Base-by-base conservation (phyloP, 768 basidiomycete species). In the Pisolithus tinctorius region DNA sequence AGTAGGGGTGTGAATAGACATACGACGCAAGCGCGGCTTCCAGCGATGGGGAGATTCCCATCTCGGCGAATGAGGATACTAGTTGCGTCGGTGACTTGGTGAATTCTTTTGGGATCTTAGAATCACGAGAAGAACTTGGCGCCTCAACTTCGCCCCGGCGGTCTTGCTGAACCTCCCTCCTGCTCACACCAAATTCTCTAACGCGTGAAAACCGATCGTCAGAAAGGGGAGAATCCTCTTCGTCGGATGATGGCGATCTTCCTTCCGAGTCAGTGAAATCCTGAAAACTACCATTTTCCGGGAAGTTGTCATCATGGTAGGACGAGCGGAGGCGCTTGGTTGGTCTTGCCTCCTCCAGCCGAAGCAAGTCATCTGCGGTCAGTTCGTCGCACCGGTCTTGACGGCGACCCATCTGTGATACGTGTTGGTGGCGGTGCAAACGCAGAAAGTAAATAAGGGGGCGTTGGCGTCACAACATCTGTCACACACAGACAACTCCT, bases 1-100 rank as follows among this genome's bases (percentile, higher is more conserved):
- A 0, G 95, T 97, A 0, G 95, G 94, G 2, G 67, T 63, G 36
- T 75, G 77, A 54, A 98, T 97, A 13, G 92, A 90, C 86, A 99
- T 93, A 34, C 79, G 76, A 29, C 69, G 70, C 48, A 98, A 98
- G 74, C 1, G 91, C 83, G 13, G 70, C 60, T 49, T 83, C 78
- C 31, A 99, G 73, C 3, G 73, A 62, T 2, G 73, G 52, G 0
- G 82, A 83, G 53, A 89, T 75, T 2, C 81, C 83, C 52, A 90
- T 70, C 2, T 77, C 73, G 14, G 67, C 61, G 55, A 87, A 90
- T 16, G 78, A 73, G 31, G 57, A 39, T 4, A 61, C 58, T 25
- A 50, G 52, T 44, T 38, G 51, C 13, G 53, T 50, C 36, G 50
- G 31, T 25, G 45, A 48, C 48, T 41, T 43, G 26, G 60, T 46